Evolutionary conservation across 2,329 filamentous ascomycete species (phyloP), one percentile per base, ranked within the genome.

Genomic region (Onygena corvina): DNA sequence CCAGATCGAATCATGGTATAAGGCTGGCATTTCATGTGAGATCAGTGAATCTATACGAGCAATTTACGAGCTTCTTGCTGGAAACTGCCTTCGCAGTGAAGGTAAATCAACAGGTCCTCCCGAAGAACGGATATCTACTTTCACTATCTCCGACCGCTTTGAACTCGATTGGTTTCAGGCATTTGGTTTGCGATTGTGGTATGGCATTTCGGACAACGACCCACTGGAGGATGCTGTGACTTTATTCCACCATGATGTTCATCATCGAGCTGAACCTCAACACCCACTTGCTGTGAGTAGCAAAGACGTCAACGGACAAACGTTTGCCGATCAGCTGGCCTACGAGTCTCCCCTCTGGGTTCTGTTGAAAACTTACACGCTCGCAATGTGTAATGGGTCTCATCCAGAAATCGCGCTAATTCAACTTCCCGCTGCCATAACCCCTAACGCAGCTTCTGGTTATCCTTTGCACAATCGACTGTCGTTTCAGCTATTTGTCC

Each of bases 101-200:
- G 92, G 90, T 8, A 82, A 84, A 60, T 60, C 64, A 1, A 83
- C 80, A 55, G 81, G 77, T 4, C 78, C 85, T 1, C 69, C 83
- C 6, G 92, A 96, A 64, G 86, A 96, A 66, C 81, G 84, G 38
- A 76, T 83, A 33, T 76, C 81, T 11, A 83, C 83, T 0, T 94
- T 98, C 61, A 76, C 81, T 48, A 85, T 98, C 55, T 85, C 87
- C 1, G 77, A 84, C 58, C 81, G 82, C 42, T 98, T 95, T 62
- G 80, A 80, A 3, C 73, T 98, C 30, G 85, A 93, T 63, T 98
- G 92, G 92, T 82, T 86, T 64, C 89, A 94, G 61, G 83, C 89
- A 0, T 94, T 98, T 64, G 90, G 86, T 8, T 74, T 98, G 46
- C 81, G 89, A 36, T 73, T 98, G 1, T 96, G 88, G 85, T 98